Conservation (phyloP, 2,329 filamentous ascomycete genomes). For the Pestalotiopsis sp. region DNA sequence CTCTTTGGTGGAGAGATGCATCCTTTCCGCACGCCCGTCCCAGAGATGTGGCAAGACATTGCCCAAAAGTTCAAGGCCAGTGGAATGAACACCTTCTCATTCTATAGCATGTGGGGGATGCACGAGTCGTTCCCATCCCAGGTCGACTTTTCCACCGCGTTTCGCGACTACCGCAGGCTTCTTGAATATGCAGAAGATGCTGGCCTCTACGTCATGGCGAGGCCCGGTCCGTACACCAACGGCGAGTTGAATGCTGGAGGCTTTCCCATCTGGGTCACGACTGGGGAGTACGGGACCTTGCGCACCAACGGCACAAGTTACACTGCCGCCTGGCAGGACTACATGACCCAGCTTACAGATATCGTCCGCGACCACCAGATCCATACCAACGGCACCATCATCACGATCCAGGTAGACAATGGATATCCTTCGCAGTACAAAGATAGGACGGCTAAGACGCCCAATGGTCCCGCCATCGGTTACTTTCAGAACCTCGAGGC, state of each 20-base stretch:
- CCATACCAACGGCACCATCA: constrained; percentile 77
- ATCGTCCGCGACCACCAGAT: constrained; percentile 76
- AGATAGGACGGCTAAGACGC: constrained; percentile 23
- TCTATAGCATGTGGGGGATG: constrained; percentile 78
- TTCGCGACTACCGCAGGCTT: constrained; percentile 34
- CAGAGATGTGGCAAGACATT: constrained; percentile 62
- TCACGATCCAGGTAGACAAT: constrained; percentile 79
- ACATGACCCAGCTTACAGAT: constrained; percentile 60
- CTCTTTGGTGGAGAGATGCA: constrained; percentile 77
- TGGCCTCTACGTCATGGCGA: constrained; percentile 75
- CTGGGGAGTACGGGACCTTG: constrained; percentile 64
- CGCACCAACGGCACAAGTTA: constrained; percentile 64
- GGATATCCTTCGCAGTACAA: constrained; percentile 71
- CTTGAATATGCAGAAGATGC: constrained; percentile 73
- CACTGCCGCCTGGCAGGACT: constrained; percentile 55
- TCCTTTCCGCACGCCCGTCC: constrained; percentile 58
- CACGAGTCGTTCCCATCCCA: constrained; percentile 70
- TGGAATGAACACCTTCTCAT: constrained; percentile 77
- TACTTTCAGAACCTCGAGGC: constrained; percentile 74
- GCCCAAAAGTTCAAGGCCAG: constrained; percentile 82
- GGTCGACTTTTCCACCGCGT: not conserved
- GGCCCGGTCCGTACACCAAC: constrained; percentile 75
- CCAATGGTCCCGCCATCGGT: not conserved
- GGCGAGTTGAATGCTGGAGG: constrained; percentile 76
- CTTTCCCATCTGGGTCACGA: constrained; percentile 72